A percentile compares a stretch with the other conserved stretches of the same genome.
These are phyloP conservation scores for Penicillium crustosum DNA, from an alignment of 2,329 filamentous ascomycete species.

Conservation along the genomic window DNA sequence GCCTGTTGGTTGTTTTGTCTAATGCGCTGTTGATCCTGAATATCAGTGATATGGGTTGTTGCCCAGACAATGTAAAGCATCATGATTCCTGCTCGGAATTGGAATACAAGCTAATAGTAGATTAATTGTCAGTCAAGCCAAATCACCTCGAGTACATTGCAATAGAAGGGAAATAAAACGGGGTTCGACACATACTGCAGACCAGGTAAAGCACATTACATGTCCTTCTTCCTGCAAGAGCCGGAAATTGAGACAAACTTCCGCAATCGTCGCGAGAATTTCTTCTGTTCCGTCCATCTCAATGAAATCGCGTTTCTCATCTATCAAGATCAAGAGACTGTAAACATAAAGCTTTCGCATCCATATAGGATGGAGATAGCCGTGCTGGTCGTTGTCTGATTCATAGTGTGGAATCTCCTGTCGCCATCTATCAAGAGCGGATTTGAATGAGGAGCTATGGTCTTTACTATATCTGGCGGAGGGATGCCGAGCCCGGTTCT, in stretches of 20 bases:
- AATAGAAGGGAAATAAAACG: not conserved
- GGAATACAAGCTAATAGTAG: slow-evolving; percentile 26
- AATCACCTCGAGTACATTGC: not conserved
- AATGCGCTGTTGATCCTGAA: slow-evolving; percentile 2
- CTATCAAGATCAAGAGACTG: slow-evolving; percentile 30
- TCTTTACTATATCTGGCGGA: slow-evolving; percentile 10
- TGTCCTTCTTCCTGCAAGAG: slow-evolving; percentile 30
- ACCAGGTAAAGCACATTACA: slow-evolving; percentile 33
- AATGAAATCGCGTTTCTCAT: slow-evolving; percentile 25
- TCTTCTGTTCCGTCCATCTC: slow-evolving; percentile 27
- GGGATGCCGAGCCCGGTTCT: slow-evolving; percentile 11
- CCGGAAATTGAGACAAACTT: slow-evolving; percentile 29
- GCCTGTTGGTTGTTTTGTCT: slow-evolving; percentile 19
- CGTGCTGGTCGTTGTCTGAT: slow-evolving; percentile 22
- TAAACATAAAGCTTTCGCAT: slow-evolving; percentile 32
- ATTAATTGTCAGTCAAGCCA: not conserved
- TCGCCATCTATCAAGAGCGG: slow-evolving; percentile 28
- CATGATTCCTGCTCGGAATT: slow-evolving; percentile 29
- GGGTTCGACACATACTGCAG: slow-evolving; percentile 22
- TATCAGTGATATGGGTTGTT: slow-evolving; percentile 13
- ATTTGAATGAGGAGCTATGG: slow-evolving; percentile 23
- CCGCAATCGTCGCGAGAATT: slow-evolving; percentile 26
- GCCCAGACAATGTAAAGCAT: slow-evolving; percentile 30
- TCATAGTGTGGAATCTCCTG: slow-evolving; percentile 31
- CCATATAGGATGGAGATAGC: slow-evolving; percentile 29